Percentiles rank a stretch among this genome's conserved stretches.
These are phyloP conservation scores for Codiaeum variegatum DNA, from an alignment of 441 rosid genomes.

Conservation along the genomic window DNA sequence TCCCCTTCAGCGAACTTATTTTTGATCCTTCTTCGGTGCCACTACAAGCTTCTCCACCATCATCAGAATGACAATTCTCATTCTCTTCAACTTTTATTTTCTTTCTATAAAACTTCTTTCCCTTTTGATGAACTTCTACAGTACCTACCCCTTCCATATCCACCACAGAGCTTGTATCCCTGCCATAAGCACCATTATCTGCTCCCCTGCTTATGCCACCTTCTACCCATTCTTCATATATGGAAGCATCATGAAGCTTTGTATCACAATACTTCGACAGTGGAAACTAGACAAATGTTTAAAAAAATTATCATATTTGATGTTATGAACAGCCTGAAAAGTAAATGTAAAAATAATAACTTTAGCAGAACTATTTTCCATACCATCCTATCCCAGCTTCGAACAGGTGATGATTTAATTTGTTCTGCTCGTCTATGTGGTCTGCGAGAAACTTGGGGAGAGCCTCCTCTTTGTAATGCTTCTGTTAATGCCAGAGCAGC, in stretches of 20 bases:
- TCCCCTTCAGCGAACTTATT: slow-evolving; percentile 33
- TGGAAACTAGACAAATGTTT: slow-evolving; percentile 30
- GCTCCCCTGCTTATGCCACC: slow-evolving; percentile 38
- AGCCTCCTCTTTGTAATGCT: slow-evolving; percentile 56
- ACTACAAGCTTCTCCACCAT: slow-evolving; percentile 76
- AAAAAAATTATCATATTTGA: neutral
- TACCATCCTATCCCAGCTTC: slow-evolving; percentile 63
- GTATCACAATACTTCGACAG: slow-evolving; percentile 40
- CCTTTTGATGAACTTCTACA: slow-evolving; percentile 52
- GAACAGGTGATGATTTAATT: slow-evolving; percentile 43
- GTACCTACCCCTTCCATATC: slow-evolving; percentile 63
- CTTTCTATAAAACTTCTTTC: slow-evolving; percentile 49
- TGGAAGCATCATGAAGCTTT: slow-evolving; percentile 39
- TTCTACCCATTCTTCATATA: slow-evolving; percentile 38
- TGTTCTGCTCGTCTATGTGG: slow-evolving; percentile 35
- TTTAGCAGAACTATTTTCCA: slow-evolving; percentile 9
- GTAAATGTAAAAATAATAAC: neutral
- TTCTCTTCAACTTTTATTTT: slow-evolving; percentile 51
- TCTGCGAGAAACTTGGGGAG: slow-evolving; percentile 51
- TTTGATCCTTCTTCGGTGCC: slow-evolving; percentile 58
- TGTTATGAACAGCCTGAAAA: slow-evolving; percentile 10
- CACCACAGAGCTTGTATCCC: slow-evolving; percentile 39
- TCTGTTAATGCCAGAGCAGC: slow-evolving; percentile 67
- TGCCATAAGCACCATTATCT: slow-evolving; percentile 36
- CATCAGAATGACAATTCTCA: slow-evolving; percentile 52